These are phyloP conservation scores for Aegilops umbellulata DNA, from an alignment of 176 grass and related monocot genomes.

Conservation along the genomic window DNA sequence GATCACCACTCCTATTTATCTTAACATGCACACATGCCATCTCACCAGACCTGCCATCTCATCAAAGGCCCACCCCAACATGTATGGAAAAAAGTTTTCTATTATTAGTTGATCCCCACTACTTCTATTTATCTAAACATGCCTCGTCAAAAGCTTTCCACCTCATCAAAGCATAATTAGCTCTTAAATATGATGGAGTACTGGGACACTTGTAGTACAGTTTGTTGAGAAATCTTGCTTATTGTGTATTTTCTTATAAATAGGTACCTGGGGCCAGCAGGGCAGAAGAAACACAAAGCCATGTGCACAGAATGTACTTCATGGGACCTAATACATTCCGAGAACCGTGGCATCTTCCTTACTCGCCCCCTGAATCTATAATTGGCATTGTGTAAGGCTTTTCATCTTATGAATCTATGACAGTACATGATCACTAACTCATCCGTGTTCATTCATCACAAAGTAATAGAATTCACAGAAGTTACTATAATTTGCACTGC, in stretches of 20 bases:
- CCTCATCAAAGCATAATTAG: background rate
- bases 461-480: background rate
- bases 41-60: background rate
- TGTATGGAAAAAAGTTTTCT: background rate
- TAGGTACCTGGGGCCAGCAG: conserved; percentile 95
- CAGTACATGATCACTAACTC: background rate
- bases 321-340: conserved; percentile 98
- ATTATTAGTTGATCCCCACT: background rate
- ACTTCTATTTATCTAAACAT: background rate
- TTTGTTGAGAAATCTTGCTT: conserved; percentile 13
- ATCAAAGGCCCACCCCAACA: background rate
- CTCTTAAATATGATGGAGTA: conserved; percentile 1
- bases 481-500: background rate
- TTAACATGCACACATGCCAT: background rate
- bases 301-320: conserved; percentile 97
- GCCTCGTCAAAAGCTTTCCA: too few species aligned
- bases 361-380: conserved; percentile 96
- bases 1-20: background rate
- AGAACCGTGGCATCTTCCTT: conserved; percentile 98
- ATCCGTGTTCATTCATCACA: conserved; percentile 7
- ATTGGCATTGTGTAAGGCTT: conserved; percentile 96
- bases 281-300: conserved; percentile 95
- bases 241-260: conserved; percentile 22
- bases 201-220: background rate
- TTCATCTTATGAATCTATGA: conserved; percentile 4